Evolutionary conservation across 176 grass and related monocot genomes (phyloP).

Genomic region (Bonia amplexicaulis): DNA sequence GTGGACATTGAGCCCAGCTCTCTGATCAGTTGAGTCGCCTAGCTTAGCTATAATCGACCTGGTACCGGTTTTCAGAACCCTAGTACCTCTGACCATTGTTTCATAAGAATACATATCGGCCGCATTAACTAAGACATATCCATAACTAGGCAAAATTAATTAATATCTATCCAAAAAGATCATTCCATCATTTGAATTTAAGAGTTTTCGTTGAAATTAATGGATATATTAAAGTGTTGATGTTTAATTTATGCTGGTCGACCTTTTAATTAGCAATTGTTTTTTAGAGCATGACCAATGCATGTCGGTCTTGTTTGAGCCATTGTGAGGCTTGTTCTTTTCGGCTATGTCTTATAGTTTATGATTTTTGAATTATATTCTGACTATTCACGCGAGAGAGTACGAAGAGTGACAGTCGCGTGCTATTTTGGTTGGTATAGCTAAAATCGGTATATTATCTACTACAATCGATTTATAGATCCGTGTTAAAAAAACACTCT

Average conservation of each 20-base stretch:
- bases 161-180: neutral
- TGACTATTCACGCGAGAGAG: too few relatives aligned
- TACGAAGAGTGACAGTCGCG: too few relatives aligned
- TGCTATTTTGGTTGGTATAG: too few relatives aligned
- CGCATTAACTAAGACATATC: neutral
- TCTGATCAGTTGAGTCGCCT: neutral
- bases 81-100: too few relatives aligned
- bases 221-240: neutral
- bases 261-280: neutral
- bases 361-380: too few relatives aligned
- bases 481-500: rapidly evolving
- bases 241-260: neutral
- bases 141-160: neutral
- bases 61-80: too few relatives aligned
- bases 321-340: neutral
- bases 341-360: too few relatives aligned
- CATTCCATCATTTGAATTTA: neutral
- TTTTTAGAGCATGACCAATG: neutral
- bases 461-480: too few relatives aligned
- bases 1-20: neutral
- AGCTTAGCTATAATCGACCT: too few relatives aligned
- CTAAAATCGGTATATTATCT: too few relatives aligned
- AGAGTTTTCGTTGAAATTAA: neutral
- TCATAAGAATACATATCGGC: too few relatives aligned
- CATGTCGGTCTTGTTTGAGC: neutral